These are phyloP conservation scores for Melaleuca quinquenervia DNA, from an alignment of 345 rosid genomes.

Conservation along the genomic window DNA sequence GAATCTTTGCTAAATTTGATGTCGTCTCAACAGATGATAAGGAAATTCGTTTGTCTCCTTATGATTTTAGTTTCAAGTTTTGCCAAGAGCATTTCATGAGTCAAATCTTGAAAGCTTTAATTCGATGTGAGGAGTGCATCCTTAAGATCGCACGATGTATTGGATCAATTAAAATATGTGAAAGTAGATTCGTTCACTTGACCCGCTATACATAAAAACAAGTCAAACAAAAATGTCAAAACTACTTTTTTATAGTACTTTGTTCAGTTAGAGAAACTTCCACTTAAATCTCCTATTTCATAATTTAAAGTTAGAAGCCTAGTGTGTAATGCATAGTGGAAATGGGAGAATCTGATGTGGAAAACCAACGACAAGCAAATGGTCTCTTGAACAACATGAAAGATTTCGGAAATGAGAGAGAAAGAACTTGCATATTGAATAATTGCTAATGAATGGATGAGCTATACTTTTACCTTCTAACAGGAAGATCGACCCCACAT, in stretches of 20 bases:
- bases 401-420: too few relatives aligned
- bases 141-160: too few relatives aligned
- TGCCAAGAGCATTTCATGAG: accelerated
- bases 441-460: not conserved
- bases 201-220: not conserved
- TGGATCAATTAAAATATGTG: not conserved
- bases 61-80: not conserved
- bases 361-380: not conserved
- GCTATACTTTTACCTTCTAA: not conserved
- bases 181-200: not conserved
- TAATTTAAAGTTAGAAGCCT: not conserved
- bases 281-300: not conserved
- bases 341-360: not conserved
- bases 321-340: not conserved
- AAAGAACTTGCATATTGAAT: not conserved
- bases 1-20: not conserved
- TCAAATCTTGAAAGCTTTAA: not conserved
- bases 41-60: not conserved
- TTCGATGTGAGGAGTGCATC: not conserved
- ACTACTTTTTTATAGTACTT: not conserved
- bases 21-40: not conserved
- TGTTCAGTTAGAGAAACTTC: not conserved
- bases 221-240: not conserved
- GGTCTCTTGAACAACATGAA: not conserved
- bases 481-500: not conserved